Evolutionary conservation across 2,329 filamentous ascomycete genomes (phyloP).

Genomic region (Penicillium sp.): DNA sequence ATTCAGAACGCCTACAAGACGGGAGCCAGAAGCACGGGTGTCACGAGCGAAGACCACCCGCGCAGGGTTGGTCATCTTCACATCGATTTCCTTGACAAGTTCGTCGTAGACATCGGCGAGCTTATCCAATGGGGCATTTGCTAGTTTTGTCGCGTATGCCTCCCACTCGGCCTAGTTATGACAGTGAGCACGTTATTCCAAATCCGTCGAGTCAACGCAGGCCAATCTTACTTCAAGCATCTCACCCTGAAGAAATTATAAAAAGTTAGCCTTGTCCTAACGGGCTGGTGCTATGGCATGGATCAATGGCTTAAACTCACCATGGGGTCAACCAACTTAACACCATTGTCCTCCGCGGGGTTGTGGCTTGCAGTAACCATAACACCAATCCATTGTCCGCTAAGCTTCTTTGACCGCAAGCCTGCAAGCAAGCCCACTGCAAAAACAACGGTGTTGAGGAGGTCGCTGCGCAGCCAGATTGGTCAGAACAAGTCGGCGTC

Average conservation of each 20-base stretch:
- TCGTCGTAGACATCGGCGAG: slow-evolving; percentile 74
- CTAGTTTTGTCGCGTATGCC: slow-evolving; percentile 77
- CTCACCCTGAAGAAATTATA: slow-evolving; percentile 61
- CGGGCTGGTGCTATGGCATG: background rate
- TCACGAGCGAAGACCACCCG: slow-evolving; percentile 89
- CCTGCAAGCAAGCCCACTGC: slow-evolving; percentile 86
- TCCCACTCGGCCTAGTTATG: slow-evolving; percentile 73
- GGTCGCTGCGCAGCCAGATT: slow-evolving; percentile 52
- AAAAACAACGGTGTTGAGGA: slow-evolving; percentile 89
- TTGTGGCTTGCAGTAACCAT: slow-evolving; percentile 97
- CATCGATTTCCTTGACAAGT: slow-evolving; percentile 71
- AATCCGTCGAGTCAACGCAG: background rate
- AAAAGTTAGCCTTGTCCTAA: slow-evolving; percentile 10
- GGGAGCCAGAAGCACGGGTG: slow-evolving; percentile 86
- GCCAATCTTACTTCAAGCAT: slow-evolving; percentile 74
- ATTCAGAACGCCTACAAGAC: slow-evolving; percentile 73
- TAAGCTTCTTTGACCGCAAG: slow-evolving; percentile 83
- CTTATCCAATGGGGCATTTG: slow-evolving; percentile 76
- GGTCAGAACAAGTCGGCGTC: slow-evolving; percentile 32
- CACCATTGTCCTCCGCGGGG: slow-evolving; percentile 82
- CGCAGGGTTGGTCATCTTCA: slow-evolving; percentile 67
- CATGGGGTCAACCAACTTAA: slow-evolving; percentile 96
- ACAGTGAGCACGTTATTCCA: slow-evolving; percentile 18
- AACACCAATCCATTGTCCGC: slow-evolving; percentile 87
- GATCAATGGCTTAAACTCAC: slow-evolving; percentile 39